Conservation (phyloP, 345 rosid species). For the Corymbia maculata region DNA sequence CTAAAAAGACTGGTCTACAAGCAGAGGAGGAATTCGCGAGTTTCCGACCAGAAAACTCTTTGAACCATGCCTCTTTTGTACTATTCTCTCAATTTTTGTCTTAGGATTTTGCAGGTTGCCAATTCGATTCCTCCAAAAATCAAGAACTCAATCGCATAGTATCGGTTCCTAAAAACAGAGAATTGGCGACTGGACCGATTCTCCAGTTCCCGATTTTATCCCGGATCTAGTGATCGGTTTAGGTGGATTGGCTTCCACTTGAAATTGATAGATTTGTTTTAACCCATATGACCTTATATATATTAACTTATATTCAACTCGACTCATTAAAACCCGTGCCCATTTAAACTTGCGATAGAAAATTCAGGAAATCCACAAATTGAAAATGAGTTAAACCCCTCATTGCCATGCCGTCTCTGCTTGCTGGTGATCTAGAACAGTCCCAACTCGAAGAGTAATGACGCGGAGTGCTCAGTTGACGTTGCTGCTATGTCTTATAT, state of each 20-base stretch:
- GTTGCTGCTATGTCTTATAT: not conserved
- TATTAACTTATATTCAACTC: too few relatives aligned
- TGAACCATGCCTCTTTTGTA: not conserved
- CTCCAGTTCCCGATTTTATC: too few relatives aligned
- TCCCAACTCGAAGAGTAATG: not conserved
- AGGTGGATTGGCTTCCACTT: too few relatives aligned
- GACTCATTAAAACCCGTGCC: too few relatives aligned
- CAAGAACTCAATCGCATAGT: not conserved
- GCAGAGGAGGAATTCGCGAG: constrained; percentile 31
- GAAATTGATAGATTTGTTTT: too few relatives aligned
- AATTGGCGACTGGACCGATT: too few relatives aligned
- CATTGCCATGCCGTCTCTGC: not conserved
- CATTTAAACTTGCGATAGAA: too few relatives aligned
- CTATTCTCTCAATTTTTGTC: not conserved
- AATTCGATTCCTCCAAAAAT: not conserved
- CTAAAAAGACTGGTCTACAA: constrained; percentile 52
- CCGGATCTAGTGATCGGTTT: too few relatives aligned
- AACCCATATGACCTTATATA: too few relatives aligned
- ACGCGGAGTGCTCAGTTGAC: not conserved
- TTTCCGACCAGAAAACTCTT: constrained; percentile 9
- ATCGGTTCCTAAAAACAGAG: too few relatives aligned
- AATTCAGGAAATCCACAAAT: too few relatives aligned
- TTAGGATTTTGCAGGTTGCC: not conserved
- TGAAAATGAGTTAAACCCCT: too few relatives aligned
- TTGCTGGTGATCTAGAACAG: not conserved